phyloP scores from a whole-genome alignment of 352 stramenopile genomes.

The Phytophthora syringae region DNA sequence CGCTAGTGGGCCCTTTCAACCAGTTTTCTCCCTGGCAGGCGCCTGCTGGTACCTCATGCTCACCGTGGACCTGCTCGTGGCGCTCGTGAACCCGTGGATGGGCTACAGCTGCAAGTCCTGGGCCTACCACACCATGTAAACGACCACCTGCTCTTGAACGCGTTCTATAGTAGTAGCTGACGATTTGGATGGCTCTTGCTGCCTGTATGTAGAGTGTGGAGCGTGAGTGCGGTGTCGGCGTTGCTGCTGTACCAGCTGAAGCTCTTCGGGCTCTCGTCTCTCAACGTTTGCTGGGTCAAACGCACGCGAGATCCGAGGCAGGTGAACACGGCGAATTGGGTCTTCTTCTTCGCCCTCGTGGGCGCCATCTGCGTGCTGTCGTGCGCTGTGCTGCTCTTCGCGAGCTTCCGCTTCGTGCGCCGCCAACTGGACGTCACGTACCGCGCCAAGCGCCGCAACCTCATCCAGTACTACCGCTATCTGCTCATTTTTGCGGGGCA shows the following conservation, averaged over 20 bases:
- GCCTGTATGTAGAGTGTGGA: slow-evolving; percentile 69
- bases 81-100: slow-evolving; percentile 90
- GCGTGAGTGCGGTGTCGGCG: slow-evolving; percentile 62
- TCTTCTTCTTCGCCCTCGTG: slow-evolving; percentile 67
- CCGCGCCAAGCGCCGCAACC: slow-evolving; percentile 76
- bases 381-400: slow-evolving; percentile 77
- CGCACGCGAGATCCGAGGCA: slow-evolving; percentile 46
- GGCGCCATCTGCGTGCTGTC: slow-evolving; percentile 62
- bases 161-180: no score
- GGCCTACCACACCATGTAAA: slow-evolving; percentile 83
- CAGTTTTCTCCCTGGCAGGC: slow-evolving; percentile 84
- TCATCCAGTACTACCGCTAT: slow-evolving; percentile 90
- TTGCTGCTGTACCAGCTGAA: slow-evolving; percentile 68
- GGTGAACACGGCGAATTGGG: slow-evolving; percentile 73
- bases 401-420: slow-evolving; percentile 85
- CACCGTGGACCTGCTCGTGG: slow-evolving; percentile 81
- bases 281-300: slow-evolving; percentile 84
- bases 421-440: slow-evolving; percentile 88
- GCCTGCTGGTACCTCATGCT: slow-evolving; percentile 88
- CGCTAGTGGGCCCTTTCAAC: slow-evolving; percentile 65
- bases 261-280: slow-evolving; percentile 65
- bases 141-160: no score
- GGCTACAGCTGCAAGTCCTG: slow-evolving; percentile 87
- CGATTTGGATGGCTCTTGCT: no score
- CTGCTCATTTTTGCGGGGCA: slow-evolving; percentile 75